phyloP scores from a whole-genome alignment of 78 protist genomes.

The Cavenderia fasciculata region DNA sequence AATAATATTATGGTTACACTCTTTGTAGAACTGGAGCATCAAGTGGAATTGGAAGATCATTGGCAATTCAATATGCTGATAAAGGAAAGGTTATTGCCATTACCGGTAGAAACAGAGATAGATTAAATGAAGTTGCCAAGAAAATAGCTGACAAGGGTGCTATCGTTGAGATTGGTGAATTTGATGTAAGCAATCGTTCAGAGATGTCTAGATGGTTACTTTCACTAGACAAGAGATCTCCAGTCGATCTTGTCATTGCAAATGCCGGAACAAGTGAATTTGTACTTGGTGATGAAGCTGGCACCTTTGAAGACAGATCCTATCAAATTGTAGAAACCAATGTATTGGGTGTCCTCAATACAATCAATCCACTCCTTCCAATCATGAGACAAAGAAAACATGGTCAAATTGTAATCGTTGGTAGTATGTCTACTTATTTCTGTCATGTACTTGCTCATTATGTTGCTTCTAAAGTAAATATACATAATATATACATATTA shows the following conservation, averaged over 20 bases:
- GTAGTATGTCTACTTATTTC: not conserved
- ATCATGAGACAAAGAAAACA: not conserved
- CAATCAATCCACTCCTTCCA: slow-evolving; percentile 30
- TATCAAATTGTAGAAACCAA: slow-evolving; percentile 3
- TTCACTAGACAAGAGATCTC: not conserved
- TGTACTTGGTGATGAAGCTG: too few relatives aligned
- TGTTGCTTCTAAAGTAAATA: not conserved
- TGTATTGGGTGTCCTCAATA: slow-evolving; percentile 47
- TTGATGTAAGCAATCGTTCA: slow-evolving; percentile 1
- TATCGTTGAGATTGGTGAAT: not conserved
- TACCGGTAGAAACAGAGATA: slow-evolving; percentile 24
- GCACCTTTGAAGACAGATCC: not conserved
- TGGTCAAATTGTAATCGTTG: slow-evolving; percentile 52
- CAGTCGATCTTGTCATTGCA: slow-evolving; percentile 44
- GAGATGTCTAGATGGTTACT: not conserved
- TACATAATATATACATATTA: too few relatives aligned
- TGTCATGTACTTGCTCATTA: not conserved
- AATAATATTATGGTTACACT: too few relatives aligned
- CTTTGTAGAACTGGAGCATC: slow-evolving; percentile 25
- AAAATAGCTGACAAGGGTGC: slow-evolving; percentile 42
- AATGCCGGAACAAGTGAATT: slow-evolving; percentile 40
- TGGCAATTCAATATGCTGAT: slow-evolving; percentile 23
- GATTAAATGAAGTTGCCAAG: slow-evolving; percentile 26
- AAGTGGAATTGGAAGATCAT: slow-evolving; percentile 43
- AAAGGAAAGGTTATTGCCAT: slow-evolving; percentile 1